Percentiles rank a stretch among this genome's conserved stretches.
Conservation (phyloP, 257 asterid genomes). For the Thymus quinquecostatus region DNA sequence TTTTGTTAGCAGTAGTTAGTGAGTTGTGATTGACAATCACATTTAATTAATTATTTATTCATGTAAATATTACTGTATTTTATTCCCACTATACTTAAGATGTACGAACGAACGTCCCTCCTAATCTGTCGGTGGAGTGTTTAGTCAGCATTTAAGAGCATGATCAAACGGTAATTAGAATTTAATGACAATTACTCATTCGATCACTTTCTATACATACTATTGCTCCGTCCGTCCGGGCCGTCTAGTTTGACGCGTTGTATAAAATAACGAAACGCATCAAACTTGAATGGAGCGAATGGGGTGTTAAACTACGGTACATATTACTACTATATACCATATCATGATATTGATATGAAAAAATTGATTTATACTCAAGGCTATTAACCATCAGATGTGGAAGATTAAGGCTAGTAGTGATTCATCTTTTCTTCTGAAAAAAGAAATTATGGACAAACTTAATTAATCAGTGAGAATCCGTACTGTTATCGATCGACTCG, state of each 20-base stretch:
- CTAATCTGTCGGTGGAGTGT: conserved; percentile 13
- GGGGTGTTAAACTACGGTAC: background rate
- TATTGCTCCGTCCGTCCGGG: too few relatives aligned
- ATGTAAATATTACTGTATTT: too few relatives aligned
- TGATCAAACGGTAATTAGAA: background rate
- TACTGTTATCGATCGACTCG: conserved; percentile 52
- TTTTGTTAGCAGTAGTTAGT: too few relatives aligned
- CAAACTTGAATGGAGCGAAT: too few relatives aligned
- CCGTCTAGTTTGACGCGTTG: too few relatives aligned
- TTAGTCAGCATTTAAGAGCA: conserved; percentile 13
- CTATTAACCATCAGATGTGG: conserved; percentile 56
- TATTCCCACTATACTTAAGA: background rate
- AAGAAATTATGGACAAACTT: conserved; percentile 5
- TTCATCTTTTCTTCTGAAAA: conserved; percentile 21
- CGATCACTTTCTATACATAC: background rate
- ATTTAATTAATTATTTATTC: too few relatives aligned
- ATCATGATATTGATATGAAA: too few relatives aligned
- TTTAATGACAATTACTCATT: background rate
- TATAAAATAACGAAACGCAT: too few relatives aligned
- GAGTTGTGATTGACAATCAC: too few relatives aligned
- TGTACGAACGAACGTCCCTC: background rate
- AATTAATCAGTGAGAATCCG: background rate
- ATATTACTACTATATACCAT: too few relatives aligned
- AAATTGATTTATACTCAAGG: too few relatives aligned
- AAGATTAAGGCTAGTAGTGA: conserved; percentile 12